Conservation (phyloP, 495 filamentous ascomycete genomes). For the Penicillium bialowiezense region DNA sequence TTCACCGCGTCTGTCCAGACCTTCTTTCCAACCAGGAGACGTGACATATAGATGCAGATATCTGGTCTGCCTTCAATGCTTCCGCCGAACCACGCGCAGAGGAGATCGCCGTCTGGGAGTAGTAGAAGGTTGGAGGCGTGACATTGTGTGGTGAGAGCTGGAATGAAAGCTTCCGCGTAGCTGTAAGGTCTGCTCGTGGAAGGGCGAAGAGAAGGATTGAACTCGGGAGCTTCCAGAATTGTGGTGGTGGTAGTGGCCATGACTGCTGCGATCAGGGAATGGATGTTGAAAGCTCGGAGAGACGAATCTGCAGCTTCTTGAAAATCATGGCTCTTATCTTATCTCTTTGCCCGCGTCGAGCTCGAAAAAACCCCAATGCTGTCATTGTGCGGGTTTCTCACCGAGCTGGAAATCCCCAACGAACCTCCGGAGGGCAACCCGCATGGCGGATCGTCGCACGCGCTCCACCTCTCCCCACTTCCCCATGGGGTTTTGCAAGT, state of each 20-base stretch:
- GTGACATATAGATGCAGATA: constrained; percentile 26
- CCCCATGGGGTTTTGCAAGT: constrained; percentile 16
- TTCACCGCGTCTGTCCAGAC: constrained; percentile 14
- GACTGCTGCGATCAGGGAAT: not conserved
- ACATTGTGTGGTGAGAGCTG: constrained; percentile 23
- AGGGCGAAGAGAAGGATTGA: constrained; percentile 1
- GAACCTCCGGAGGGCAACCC: constrained; percentile 9
- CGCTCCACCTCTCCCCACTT: constrained; percentile 16
- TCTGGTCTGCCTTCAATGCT: constrained; percentile 27
- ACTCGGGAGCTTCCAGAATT: constrained; percentile 2
- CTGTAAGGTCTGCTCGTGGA: not conserved
- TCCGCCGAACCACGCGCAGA: constrained; percentile 26
- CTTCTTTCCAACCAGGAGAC: constrained; percentile 6
- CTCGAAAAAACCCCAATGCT: not conserved
- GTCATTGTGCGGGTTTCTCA: constrained; percentile 11
- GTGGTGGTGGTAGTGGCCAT: constrained; percentile 7
- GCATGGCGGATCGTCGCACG: not conserved
- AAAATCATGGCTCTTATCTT: constrained; percentile 5
- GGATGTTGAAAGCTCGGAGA: not conserved
- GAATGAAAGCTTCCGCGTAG: constrained; percentile 19
- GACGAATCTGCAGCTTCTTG: not conserved
- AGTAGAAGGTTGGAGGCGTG: constrained; percentile 25
- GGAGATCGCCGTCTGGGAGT: constrained; percentile 22
- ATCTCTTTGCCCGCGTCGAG: not conserved
- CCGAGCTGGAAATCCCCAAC: not conserved